Evolutionary conservation across 176 grass and related monocot genomes (phyloP).

Genomic region (Microstegium vimineum): DNA sequence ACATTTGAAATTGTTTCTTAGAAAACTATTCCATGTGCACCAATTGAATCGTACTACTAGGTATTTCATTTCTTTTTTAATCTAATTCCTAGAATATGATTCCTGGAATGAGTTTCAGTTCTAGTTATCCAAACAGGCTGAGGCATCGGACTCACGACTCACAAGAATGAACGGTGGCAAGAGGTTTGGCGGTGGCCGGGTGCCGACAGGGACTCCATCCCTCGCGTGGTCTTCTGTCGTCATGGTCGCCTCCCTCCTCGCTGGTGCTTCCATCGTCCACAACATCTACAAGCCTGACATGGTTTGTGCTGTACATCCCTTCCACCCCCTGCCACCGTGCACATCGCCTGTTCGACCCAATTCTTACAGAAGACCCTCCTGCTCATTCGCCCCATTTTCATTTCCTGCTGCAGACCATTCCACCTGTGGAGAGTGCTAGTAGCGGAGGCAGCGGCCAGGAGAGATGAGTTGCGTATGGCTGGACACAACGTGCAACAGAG

Average conservation of each 20-base stretch:
- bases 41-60: neutral
- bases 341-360: slow-evolving; percentile 35
- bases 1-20: neutral
- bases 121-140: neutral
- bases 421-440: slow-evolving; percentile 25
- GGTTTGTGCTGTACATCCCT: neutral
- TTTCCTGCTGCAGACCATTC: slow-evolving; percentile 30
- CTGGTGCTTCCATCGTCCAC: slow-evolving; percentile 43
- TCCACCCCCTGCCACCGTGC: neutral
- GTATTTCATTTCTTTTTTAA: neutral
- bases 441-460: neutral
- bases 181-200: neutral
- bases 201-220: slow-evolving; percentile 38
- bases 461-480: neutral
- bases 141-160: neutral
- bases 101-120: neutral
- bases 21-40: neutral
- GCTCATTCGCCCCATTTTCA: no score
- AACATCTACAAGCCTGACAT: slow-evolving; percentile 61
- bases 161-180: neutral
- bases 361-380: neutral
- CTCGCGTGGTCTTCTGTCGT: slow-evolving; percentile 53
- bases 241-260: slow-evolving; percentile 51
- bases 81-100: neutral
- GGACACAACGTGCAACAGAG: neutral